Evolutionary conservation across 2,329 filamentous ascomycete species (phyloP).

Genomic region (Daldinia sp.): DNA sequence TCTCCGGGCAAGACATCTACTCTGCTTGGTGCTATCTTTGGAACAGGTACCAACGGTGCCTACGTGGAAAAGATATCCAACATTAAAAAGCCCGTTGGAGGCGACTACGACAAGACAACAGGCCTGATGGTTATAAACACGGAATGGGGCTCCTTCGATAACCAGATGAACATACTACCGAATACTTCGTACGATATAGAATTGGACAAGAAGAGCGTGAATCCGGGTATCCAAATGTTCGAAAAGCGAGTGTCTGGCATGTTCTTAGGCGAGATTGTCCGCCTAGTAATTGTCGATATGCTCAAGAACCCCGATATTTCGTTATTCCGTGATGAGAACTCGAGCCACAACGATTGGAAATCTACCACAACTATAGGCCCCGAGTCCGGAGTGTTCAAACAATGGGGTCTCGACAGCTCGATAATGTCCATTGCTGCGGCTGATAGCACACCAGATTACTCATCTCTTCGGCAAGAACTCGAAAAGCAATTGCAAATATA

Average conservation of each 20-base stretch:
- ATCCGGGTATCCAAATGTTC: constrained; percentile 97
- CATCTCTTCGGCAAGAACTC: constrained; percentile 78
- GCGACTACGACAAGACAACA: constrained; percentile 78
- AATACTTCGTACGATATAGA: constrained; percentile 82
- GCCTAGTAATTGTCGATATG: constrained; percentile 77
- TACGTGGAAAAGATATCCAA: constrained; percentile 92
- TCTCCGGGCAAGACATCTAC: constrained; percentile 87
- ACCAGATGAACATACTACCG: constrained; percentile 86
- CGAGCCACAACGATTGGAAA: constrained; percentile 72
- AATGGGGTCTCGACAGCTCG: constrained; percentile 91
- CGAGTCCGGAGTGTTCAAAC: constrained; percentile 73
- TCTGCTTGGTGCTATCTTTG: constrained; percentile 94
- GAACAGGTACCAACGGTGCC: constrained; percentile 95
- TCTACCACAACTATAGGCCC: constrained; percentile 75
- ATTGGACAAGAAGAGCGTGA: constrained; percentile 82
- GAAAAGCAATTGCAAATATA: constrained; percentile 79
- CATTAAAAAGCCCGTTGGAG: constrained; percentile 78
- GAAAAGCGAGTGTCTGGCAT: constrained; percentile 98
- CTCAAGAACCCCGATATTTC: constrained; percentile 71
- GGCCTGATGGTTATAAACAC: constrained; percentile 98
- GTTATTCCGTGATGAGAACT: constrained; percentile 80
- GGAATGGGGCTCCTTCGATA: constrained; percentile 99
- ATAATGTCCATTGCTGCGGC: constrained; percentile 88
- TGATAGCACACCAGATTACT: constrained; percentile 76
- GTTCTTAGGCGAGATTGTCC: constrained; percentile 95